A percentile compares a stretch with the other conserved stretches of the same genome.
Evolutionary conservation across 1,284 basidiomycete genomes (phyloP).

Genomic region (Omphalotus olearius): DNA sequence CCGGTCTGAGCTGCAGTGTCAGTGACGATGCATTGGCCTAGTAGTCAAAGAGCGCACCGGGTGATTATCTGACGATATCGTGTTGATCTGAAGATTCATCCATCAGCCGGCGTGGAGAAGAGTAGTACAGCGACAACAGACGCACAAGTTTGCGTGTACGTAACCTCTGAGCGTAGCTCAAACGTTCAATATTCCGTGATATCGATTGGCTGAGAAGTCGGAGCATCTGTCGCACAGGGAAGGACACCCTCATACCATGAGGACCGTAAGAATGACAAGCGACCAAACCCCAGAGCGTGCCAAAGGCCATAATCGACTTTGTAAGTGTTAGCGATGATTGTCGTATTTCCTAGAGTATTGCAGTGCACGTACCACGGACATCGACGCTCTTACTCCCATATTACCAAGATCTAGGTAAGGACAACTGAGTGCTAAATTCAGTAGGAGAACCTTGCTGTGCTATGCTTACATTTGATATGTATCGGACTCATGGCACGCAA

Average conservation of each 20-base stretch:
- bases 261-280: constrained; percentile 81
- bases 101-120: background rate
- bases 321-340: background rate
- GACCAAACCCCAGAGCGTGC: constrained; percentile 81
- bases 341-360: background rate
- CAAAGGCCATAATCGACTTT: constrained; percentile 82
- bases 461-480: constrained; percentile 71
- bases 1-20: constrained; percentile 54
- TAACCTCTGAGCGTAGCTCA: constrained; percentile 78
- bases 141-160: constrained; percentile 71
- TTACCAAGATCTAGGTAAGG: constrained; percentile 59
- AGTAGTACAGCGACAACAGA: constrained; percentile 1
- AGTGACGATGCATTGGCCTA: background rate
- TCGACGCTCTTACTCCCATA: constrained; percentile 79
- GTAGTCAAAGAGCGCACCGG: constrained; percentile 33
- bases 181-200: constrained; percentile 79
- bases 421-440: constrained; percentile 3
- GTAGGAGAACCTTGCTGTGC: background rate
- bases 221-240: constrained; percentile 81
- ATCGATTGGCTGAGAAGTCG: constrained; percentile 81
- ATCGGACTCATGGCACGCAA: constrained; percentile 89
- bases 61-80: constrained; percentile 67
- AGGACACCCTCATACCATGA: constrained; percentile 80
- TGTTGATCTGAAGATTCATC: constrained; percentile 58
- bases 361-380: constrained; percentile 64